A percentile compares a stretch with the other conserved stretches of the same genome.
phyloP scores from a whole-genome alignment of 805 yeast species.

The Starmerella sp. region DNA sequence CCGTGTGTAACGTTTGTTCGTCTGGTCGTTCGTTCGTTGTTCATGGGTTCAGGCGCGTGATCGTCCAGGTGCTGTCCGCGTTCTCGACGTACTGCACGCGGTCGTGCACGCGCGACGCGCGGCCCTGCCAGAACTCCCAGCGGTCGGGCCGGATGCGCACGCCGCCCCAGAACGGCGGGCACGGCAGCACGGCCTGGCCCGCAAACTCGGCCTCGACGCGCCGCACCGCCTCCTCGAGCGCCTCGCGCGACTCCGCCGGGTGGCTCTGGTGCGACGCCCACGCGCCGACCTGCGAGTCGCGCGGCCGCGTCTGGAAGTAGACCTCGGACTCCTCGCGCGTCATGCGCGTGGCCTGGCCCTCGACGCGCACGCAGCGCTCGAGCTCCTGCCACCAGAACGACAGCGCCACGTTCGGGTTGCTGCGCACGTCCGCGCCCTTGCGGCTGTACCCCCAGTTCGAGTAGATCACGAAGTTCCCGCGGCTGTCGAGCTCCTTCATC shows the following conservation, averaged over 20 bases:
- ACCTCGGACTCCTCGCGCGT: conserved; percentile 59
- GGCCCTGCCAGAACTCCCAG: conserved; percentile 96
- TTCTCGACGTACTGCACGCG: conserved; percentile 63
- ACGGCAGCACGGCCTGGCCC: conserved; percentile 59
- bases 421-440: conserved; percentile 56
- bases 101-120: conserved; percentile 81
- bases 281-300: conserved; percentile 90
- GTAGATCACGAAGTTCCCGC: conserved; percentile 68
- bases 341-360: conserved; percentile 70
- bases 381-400: conserved; percentile 85
- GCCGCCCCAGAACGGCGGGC: conserved; percentile 97
- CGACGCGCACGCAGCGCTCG: conserved; percentile 89
- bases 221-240: conserved; percentile 44
- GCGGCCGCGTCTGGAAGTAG: conserved; percentile 78
- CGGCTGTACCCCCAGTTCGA: conserved; percentile 87
- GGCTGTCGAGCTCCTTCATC: conserved; percentile 76
- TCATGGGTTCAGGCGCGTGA: conserved; percentile 47
- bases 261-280: conserved; percentile 90
- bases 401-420: conserved; percentile 71
- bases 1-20: too few species aligned
- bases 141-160: conserved; percentile 76
- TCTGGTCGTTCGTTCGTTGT: too few species aligned
- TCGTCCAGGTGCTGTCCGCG: conserved; percentile 44
- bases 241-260: conserved; percentile 45
- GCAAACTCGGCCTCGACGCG: conserved; percentile 47